Percentiles rank a stretch among this genome's conserved stretches.
Conservation (phyloP, 1,284 basidiomycete species). For the Marasmius sp. region DNA sequence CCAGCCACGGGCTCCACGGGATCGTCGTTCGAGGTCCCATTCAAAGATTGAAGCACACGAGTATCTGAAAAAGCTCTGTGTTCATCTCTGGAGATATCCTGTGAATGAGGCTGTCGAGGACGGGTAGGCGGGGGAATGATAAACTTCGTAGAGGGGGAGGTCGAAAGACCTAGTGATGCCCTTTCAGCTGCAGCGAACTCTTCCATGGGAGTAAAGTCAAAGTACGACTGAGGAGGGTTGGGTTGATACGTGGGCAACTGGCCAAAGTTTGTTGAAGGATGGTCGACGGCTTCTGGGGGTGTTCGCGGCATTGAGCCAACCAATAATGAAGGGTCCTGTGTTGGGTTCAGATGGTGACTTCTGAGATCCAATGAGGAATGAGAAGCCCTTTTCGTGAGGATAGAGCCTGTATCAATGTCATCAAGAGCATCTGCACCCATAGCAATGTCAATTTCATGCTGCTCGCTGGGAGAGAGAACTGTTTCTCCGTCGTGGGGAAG, state of each 20-base stretch:
- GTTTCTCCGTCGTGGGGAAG: constrained; percentile 18
- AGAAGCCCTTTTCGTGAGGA: constrained; percentile 20
- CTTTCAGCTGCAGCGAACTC: constrained; percentile 79
- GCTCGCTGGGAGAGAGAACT: constrained; percentile 43
- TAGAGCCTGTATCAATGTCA: constrained; percentile 21
- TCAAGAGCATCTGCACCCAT: constrained; percentile 26
- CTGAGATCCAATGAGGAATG: constrained; percentile 26
- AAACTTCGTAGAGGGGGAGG: constrained; percentile 27
- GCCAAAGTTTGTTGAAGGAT: constrained; percentile 37
- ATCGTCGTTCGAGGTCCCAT: not conserved
- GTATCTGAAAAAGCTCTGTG: not conserved
- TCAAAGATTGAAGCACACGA: not conserved
- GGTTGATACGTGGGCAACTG: constrained; percentile 33
- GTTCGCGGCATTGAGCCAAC: constrained; percentile 22
- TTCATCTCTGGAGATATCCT: not conserved
- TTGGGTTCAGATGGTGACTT: constrained; percentile 37
- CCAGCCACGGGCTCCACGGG: not conserved
- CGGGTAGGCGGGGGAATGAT: constrained; percentile 8
- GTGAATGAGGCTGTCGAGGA: not conserved
- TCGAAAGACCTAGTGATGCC: constrained; percentile 48
- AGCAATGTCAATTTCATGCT: constrained; percentile 44
- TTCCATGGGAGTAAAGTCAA: constrained; percentile 83
- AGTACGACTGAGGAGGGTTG: constrained; percentile 50
- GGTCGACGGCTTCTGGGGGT: constrained; percentile 22
- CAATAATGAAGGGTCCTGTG: constrained; percentile 51